These are phyloP conservation scores for Aegilops umbellulata DNA, from an alignment of 176 grass and related monocot species.

Conservation along the genomic window DNA sequence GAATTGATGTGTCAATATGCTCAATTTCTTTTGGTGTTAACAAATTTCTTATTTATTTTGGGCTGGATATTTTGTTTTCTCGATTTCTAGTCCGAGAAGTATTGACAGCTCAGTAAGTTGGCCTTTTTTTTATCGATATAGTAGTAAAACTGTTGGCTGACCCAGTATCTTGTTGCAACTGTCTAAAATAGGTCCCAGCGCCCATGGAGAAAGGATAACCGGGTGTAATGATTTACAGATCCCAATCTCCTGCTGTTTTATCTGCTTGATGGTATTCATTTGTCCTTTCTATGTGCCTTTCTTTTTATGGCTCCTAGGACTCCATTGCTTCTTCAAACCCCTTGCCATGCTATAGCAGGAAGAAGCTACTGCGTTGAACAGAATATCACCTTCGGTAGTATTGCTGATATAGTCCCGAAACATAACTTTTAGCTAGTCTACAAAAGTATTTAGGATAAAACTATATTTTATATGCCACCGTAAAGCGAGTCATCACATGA, in stretches of 20 bases:
- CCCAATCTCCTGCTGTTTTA: background rate
- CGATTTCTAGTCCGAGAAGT: background rate
- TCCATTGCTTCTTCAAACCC: background rate
- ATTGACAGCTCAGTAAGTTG: background rate
- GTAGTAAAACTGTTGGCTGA: background rate
- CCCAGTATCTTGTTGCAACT: background rate
- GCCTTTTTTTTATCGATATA: background rate
- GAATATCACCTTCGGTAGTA: background rate
- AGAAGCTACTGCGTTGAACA: background rate
- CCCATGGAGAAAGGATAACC: background rate
- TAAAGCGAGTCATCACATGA: background rate
- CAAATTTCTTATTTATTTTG: background rate
- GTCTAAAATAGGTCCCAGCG: conserved; percentile 10
- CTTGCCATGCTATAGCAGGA: background rate
- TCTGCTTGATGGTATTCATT: conserved; percentile 17
- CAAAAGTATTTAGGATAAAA: background rate
- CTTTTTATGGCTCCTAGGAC: background rate
- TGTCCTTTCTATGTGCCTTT: background rate
- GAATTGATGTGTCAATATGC: background rate
- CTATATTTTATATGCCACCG: background rate
- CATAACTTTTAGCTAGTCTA: background rate
- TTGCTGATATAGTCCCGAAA: background rate
- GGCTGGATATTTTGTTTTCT: background rate
- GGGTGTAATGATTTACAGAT: conserved; percentile 15
- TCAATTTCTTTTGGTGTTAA: background rate